Evolutionary conservation across 768 basidiomycete species (phyloP).

Genomic region (Krasilnikovozyma curviuscula): DNA sequence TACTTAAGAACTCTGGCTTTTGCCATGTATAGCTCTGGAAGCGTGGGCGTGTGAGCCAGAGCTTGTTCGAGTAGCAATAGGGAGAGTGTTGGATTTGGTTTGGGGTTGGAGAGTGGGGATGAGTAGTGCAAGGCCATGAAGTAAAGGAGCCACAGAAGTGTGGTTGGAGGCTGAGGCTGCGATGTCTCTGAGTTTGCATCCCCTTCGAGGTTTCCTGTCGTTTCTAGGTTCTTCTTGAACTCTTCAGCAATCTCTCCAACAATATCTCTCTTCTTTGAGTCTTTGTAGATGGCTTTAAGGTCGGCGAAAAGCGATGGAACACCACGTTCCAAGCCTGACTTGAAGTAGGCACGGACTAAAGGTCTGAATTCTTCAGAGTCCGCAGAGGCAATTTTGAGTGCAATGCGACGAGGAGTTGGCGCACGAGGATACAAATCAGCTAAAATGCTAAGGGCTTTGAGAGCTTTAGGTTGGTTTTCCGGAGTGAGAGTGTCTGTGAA

Average conservation of each 20-base stretch:
- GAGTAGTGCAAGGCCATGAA: conserved; percentile 83
- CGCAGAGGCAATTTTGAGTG: conserved; percentile 31
- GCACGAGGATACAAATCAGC: conserved; percentile 46
- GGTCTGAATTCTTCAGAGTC: conserved; percentile 40
- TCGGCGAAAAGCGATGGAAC: conserved; percentile 86
- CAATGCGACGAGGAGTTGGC: conserved; percentile 50
- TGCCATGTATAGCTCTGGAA: conserved; percentile 71
- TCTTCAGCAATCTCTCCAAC: conserved; percentile 54
- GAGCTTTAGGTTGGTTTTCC: conserved; percentile 35
- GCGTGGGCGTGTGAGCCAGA: conserved; percentile 67
- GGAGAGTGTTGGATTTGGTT: conserved; percentile 27
- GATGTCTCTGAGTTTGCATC: conserved; percentile 9
- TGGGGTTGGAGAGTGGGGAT: conserved; percentile 26
- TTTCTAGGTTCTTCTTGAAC: conserved; percentile 24
- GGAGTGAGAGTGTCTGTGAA: conserved; percentile 32
- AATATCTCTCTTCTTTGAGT: conserved; percentile 41
- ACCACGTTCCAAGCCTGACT: conserved; percentile 54
- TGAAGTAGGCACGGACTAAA: conserved; percentile 47
- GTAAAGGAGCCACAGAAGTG: conserved; percentile 85
- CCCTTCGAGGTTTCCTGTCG: conserved; percentile 10
- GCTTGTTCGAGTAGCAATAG: conserved; percentile 47
- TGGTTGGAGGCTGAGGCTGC: conserved; percentile 60
- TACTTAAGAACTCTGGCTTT: conserved; percentile 72
- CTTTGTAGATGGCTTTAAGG: conserved; percentile 62
- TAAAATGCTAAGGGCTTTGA: conserved; percentile 43